Evolutionary conservation across 306 rosid species (phyloP).

Genomic region (Prinsepia uniflora): DNA sequence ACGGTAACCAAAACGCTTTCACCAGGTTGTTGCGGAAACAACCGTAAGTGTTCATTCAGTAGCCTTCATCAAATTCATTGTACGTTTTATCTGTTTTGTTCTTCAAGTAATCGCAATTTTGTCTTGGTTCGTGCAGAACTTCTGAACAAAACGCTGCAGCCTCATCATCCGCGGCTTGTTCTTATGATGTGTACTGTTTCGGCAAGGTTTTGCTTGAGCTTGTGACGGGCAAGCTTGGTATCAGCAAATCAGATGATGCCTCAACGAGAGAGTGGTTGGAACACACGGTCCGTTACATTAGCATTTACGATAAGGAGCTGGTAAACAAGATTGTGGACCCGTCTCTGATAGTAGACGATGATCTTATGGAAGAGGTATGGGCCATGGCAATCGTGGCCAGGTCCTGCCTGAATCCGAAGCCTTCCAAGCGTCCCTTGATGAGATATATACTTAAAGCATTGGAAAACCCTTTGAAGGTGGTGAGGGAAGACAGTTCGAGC

Average conservation of each 20-base stretch:
- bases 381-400: conserved; percentile 89
- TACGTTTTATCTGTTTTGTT: not conserved
- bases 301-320: conserved; percentile 61
- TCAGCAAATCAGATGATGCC: conserved; percentile 64
- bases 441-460: conserved; percentile 77
- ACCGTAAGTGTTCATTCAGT: conserved; percentile 47
- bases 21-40: conserved; percentile 71
- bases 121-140: conserved; percentile 51
- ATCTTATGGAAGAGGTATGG: conserved; percentile 91
- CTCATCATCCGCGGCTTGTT: conserved; percentile 45
- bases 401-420: conserved; percentile 83
- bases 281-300: conserved; percentile 53
- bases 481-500: conserved; percentile 74
- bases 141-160: conserved; percentile 61
- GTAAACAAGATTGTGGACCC: conserved; percentile 73
- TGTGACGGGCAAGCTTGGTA: conserved; percentile 74
- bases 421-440: conserved; percentile 88
- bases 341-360: conserved; percentile 75
- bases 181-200: conserved; percentile 73
- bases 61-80: not conserved
- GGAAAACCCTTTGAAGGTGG: conserved; percentile 90
- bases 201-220: conserved; percentile 89
- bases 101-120: not conserved
- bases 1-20: conserved; percentile 58
- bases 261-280: conserved; percentile 71